Evolutionary conservation across 2,329 filamentous ascomycete species (phyloP).

Genomic region (Apiospora phragmitis): DNA sequence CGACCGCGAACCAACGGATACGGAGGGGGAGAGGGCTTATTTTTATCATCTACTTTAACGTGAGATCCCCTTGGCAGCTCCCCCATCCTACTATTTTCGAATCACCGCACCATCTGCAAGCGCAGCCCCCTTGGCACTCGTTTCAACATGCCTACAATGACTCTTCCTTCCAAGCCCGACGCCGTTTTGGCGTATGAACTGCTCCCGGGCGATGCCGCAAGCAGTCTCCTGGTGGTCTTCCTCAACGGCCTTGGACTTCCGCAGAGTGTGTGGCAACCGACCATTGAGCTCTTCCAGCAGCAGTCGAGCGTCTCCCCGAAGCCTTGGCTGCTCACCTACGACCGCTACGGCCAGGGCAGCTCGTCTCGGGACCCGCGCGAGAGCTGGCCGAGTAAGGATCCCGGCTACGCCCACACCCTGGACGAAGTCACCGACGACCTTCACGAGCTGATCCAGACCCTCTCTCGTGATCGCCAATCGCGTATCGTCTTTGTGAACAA

Average conservation of each 20-base stretch:
- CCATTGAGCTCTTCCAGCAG: slow-evolving; percentile 15
- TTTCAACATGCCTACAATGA: slow-evolving; percentile 20
- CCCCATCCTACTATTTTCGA: neutral
- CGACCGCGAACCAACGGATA: neutral
- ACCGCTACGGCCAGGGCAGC: slow-evolving; percentile 59
- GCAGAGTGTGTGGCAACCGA: neutral
- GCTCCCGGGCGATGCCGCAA: slow-evolving; percentile 22
- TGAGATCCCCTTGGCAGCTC: neutral
- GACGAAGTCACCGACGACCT: slow-evolving; percentile 44
- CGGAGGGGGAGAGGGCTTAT: neutral
- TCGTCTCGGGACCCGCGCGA: slow-evolving; percentile 34
- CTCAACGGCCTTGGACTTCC: slow-evolving; percentile 8
- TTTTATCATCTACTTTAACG: neutral
- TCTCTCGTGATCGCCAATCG: slow-evolving; percentile 19
- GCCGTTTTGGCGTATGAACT: slow-evolving; percentile 32
- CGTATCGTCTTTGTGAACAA: slow-evolving; percentile 46
- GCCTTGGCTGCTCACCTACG: slow-evolving; percentile 40
- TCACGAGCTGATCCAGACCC: slow-evolving; percentile 33
- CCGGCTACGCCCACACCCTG: slow-evolving; percentile 46
- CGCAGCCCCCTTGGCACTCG: neutral
- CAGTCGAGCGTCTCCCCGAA: neutral
- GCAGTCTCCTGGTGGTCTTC: slow-evolving; percentile 14
- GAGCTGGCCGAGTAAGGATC: slow-evolving; percentile 34
- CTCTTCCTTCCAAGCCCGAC: slow-evolving; percentile 30
- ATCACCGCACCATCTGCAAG: neutral